Percentiles rank a stretch among this genome's conserved stretches.
These are phyloP conservation scores for Plantago ovata DNA, from an alignment of 257 asterid genomes.

Conservation along the genomic window DNA sequence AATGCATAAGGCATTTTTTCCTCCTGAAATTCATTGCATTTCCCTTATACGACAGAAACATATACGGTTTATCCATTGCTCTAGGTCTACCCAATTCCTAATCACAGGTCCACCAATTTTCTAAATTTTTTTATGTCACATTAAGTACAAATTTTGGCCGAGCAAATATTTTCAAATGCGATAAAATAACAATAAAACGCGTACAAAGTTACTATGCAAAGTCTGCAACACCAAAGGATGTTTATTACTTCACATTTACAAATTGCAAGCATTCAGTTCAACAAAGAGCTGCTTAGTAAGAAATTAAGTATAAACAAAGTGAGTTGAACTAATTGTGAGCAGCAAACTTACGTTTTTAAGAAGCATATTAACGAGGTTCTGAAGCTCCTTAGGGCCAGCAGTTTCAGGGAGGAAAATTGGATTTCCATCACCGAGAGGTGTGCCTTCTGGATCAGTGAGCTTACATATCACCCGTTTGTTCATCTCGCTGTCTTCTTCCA, in stretches of 20 bases:
- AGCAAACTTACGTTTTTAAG: conserved; percentile 52
- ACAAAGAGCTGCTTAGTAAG: neutral
- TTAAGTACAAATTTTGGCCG: neutral
- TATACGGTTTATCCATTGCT: neutral
- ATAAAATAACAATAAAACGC: neutral
- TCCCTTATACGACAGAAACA: conserved; percentile 11
- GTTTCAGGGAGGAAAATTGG: conserved; percentile 67
- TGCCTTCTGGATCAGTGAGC: conserved; percentile 66
- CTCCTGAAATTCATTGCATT: conserved; percentile 49
- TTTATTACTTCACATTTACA: neutral
- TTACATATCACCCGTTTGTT: conserved; percentile 67
- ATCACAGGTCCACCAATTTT: no score
- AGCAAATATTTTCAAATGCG: neutral
- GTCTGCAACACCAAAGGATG: neutral
- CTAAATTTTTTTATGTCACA: no score
- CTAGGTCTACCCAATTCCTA: no score
- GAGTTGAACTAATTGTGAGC: neutral
- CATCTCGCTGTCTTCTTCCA: conserved; percentile 43
- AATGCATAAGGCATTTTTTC: conserved; percentile 89
- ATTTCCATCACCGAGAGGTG: conserved; percentile 41
- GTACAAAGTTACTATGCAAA: neutral
- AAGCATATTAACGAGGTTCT: conserved; percentile 70
- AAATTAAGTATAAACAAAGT: neutral
- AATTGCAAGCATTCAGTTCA: neutral
- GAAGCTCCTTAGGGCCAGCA: conserved; percentile 83